Conservation (phyloP, 495 filamentous ascomycete genomes). For the Viridothelium virens region DNA sequence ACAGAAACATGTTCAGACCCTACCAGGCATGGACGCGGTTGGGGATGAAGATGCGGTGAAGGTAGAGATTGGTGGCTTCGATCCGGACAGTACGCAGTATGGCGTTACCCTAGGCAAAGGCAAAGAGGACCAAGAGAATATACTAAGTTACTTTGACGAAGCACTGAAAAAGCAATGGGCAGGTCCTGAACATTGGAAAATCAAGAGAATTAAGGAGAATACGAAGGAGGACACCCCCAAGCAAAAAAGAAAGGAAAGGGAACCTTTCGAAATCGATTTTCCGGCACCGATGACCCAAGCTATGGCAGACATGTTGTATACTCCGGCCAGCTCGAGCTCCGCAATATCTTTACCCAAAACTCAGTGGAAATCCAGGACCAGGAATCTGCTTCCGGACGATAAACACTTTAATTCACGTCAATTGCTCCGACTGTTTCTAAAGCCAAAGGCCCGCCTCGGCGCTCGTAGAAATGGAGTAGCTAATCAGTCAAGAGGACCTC, state of each 20-base stretch:
- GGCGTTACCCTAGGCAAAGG: slow-evolving; percentile 62
- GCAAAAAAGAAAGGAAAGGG: slow-evolving; percentile 75
- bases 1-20: slow-evolving; percentile 51
- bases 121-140: slow-evolving; percentile 69
- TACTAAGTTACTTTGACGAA: slow-evolving; percentile 94
- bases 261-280: slow-evolving; percentile 93
- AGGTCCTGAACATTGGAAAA: slow-evolving; percentile 98
- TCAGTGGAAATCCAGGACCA: slow-evolving; percentile 87
- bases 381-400: slow-evolving; percentile 92
- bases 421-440: slow-evolving; percentile 82
- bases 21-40: slow-evolving; percentile 40
- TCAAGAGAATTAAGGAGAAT: slow-evolving; percentile 82
- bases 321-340: slow-evolving; percentile 69
- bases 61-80: slow-evolving; percentile 51
- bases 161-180: slow-evolving; percentile 95
- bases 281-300: slow-evolving; percentile 57
- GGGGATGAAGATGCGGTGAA: slow-evolving; percentile 44
- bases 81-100: slow-evolving; percentile 55
- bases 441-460: slow-evolving; percentile 75
- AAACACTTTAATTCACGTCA: slow-evolving; percentile 96
- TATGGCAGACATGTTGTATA: slow-evolving; percentile 75
- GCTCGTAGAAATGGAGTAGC: slow-evolving; percentile 43
- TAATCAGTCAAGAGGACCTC: slow-evolving; percentile 24
- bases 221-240: slow-evolving; percentile 51
- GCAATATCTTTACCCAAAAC: slow-evolving; percentile 79